phyloP scores from a whole-genome alignment of 345 rosid genomes.

The Leavenworthia alabamica region DNA sequence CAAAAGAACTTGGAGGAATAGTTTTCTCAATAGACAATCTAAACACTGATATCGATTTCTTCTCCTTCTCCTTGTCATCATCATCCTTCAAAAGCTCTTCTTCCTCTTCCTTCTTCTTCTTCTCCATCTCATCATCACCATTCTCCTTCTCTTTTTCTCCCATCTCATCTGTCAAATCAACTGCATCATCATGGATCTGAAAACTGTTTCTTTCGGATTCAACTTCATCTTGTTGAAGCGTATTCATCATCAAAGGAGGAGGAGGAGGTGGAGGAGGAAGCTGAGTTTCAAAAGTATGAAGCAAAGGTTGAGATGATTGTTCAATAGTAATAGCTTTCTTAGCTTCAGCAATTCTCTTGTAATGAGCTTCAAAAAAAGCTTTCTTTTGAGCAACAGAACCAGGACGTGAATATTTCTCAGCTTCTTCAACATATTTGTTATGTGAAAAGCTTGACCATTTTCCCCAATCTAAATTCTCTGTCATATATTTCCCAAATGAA shows the following conservation, averaged over 20 bases:
- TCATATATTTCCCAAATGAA: constrained; percentile 32
- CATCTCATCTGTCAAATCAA: not conserved
- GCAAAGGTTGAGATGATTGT: constrained; percentile 18
- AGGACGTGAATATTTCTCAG: constrained; percentile 64
- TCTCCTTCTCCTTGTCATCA: constrained; percentile 14
- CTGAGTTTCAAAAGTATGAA: constrained; percentile 29
- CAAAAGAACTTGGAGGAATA: constrained; percentile 10
- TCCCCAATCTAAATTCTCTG: constrained; percentile 86
- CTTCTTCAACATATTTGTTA: constrained; percentile 72
- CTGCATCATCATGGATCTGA: not conserved
- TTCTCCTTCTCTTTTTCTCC: not conserved
- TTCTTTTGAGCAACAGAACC: constrained; percentile 84
- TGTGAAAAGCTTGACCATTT: constrained; percentile 81
- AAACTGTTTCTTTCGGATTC: not conserved
- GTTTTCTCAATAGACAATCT: constrained; percentile 32
- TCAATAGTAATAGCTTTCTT: constrained; percentile 46
- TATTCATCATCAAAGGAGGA: too few species aligned
- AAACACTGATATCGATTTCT: constrained; percentile 28
- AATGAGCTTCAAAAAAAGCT: constrained; percentile 81
- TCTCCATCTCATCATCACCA: not conserved
- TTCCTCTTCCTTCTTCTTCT: constrained; percentile 5
- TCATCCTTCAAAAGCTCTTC: constrained; percentile 15
- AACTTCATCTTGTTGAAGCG: not conserved
- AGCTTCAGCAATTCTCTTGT: constrained; percentile 60
- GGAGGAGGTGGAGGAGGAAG: constrained; percentile 23